These are phyloP conservation scores for Penicillium sp. DNA, from an alignment of 2,329 filamentous ascomycete genomes.

Conservation along the genomic window DNA sequence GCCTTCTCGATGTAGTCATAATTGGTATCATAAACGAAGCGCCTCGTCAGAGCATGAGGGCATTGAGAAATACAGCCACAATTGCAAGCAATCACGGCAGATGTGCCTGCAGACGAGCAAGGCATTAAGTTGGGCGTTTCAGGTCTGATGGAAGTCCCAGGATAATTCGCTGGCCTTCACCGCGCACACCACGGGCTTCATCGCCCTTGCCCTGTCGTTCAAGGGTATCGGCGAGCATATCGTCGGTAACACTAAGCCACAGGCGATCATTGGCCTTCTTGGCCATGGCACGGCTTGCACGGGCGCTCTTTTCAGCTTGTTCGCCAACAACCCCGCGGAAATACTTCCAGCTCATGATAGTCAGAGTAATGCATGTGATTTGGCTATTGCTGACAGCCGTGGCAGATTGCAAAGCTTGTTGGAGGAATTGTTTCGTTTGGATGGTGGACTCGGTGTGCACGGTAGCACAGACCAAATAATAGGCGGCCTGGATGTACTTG, in stretches of 20 bases:
- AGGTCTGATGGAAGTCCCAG: slow-evolving; percentile 35
- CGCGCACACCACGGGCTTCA: slow-evolving; percentile 45
- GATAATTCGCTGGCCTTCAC: slow-evolving; percentile 43
- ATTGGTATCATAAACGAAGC: slow-evolving; percentile 31
- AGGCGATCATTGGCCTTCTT: slow-evolving; percentile 63
- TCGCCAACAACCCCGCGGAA: slow-evolving; percentile 77
- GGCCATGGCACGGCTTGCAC: slow-evolving; percentile 62
- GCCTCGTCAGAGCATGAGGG: slow-evolving; percentile 2
- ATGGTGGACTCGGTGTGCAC: slow-evolving; percentile 63
- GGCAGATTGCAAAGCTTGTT: slow-evolving; percentile 63
- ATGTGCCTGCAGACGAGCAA: not conserved
- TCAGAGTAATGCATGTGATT: slow-evolving; percentile 74
- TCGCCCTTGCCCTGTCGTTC: slow-evolving; percentile 62
- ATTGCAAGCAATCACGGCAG: too few relatives aligned
- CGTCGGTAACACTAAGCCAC: slow-evolving; percentile 75
- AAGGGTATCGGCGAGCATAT: slow-evolving; percentile 68
- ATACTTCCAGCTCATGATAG: slow-evolving; percentile 75
- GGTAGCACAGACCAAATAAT: slow-evolving; percentile 67
- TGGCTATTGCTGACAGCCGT: slow-evolving; percentile 68
- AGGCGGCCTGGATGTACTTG: slow-evolving; percentile 69
- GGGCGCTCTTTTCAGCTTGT: slow-evolving; percentile 69
- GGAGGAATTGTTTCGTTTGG: slow-evolving; percentile 71
- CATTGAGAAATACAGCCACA: too few relatives aligned
- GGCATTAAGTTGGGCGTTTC: slow-evolving; percentile 24
- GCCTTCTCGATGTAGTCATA: slow-evolving; percentile 17